Percentiles rank a stretch among this genome's conserved stretches.
These are phyloP conservation scores for Meredithiella fracta DNA, from an alignment of 2,329 filamentous ascomycete genomes.

Conservation along the genomic window DNA sequence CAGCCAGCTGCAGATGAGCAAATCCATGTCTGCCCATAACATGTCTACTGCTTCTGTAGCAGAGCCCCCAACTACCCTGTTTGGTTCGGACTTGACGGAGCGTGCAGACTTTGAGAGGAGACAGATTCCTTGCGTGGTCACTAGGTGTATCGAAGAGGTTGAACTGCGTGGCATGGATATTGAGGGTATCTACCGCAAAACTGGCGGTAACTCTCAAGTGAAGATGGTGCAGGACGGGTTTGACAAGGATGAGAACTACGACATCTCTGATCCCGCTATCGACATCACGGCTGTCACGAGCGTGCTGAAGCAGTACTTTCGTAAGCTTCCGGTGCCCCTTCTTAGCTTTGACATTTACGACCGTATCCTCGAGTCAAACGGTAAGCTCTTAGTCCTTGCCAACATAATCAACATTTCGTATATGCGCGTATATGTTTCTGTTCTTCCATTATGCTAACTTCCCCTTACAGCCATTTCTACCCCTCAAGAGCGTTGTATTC, in stretches of 20 bases:
- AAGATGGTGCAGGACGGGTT: constrained; percentile 85
- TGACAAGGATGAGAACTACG: constrained; percentile 68
- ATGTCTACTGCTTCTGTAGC: constrained; percentile 6
- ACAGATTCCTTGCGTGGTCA: constrained; percentile 79
- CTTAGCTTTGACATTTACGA: constrained; percentile 92
- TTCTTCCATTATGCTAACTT: constrained; percentile 12
- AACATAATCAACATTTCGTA: no score
- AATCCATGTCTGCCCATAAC: constrained; percentile 7
- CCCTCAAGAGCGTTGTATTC: constrained; percentile 48
- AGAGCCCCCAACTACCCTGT: constrained; percentile 44
- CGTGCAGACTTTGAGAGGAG: constrained; percentile 77
- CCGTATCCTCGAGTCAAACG: constrained; percentile 61
- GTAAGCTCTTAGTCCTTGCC: constrained; percentile 30
- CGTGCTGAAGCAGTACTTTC: constrained; percentile 93
- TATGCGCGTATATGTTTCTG: no score
- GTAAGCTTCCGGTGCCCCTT: constrained; percentile 74
- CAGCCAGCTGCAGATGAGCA: constrained; percentile 8
- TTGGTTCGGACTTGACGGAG: constrained; percentile 76
- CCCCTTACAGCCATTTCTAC: constrained; percentile 42
- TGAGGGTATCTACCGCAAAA: constrained; percentile 96
- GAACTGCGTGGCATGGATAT: constrained; percentile 92
- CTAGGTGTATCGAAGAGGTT: constrained; percentile 89
- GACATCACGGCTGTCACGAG: constrained; percentile 96
- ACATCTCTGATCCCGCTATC: constrained; percentile 82
- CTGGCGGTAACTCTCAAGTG: constrained; percentile 79